A percentile compares a stretch with the other conserved stretches of the same genome.
Conservation (phyloP, 148 eudicot genomes). For the Amaranthus cruentus region DNA sequence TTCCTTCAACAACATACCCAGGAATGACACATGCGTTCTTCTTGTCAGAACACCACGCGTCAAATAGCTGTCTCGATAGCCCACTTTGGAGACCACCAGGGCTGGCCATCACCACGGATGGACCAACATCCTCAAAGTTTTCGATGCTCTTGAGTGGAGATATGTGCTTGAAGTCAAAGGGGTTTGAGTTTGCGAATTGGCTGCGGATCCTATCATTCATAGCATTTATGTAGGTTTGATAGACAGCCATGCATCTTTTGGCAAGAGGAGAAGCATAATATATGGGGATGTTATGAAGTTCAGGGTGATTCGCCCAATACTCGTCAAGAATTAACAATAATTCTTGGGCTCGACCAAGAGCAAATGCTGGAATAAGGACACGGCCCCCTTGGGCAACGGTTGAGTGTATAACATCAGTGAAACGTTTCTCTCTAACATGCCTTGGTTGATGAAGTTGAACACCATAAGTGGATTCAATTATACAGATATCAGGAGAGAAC, state of each 20-base stretch:
- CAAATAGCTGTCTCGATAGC: conserved; percentile 85
- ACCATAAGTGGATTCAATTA: conserved; percentile 91
- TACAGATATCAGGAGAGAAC: conserved; percentile 89
- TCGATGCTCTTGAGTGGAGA: conserved; percentile 74
- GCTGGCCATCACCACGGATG: conserved; percentile 92
- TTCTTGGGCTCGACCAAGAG: conserved; percentile 99
- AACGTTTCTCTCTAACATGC: conserved; percentile 72
- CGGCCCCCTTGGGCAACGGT: conserved; percentile 91
- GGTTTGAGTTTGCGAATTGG: conserved; percentile 82
- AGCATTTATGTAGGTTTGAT: conserved; percentile 88
- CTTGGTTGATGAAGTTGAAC: conserved; percentile 90
- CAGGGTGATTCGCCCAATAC: conserved; percentile 93
- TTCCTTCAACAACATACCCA: conserved; percentile 91
- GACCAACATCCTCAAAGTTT: conserved; percentile 73
- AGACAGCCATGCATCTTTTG: conserved; percentile 88
- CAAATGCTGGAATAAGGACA: conserved; percentile 88
- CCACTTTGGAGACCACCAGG: conserved; percentile 93
- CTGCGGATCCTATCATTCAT: conserved; percentile 90
- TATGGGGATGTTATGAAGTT: conserved; percentile 77
- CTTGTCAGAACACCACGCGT: conserved; percentile 87
- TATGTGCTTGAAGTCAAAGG: conserved; percentile 87
- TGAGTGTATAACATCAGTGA: conserved; percentile 82
- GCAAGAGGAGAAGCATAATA: conserved; percentile 98
- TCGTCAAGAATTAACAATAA: conserved; percentile 88
- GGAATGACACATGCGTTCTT: conserved; percentile 89